Conservation (phyloP, 129 eudicot genomes). For the carrot (Daucus carota) region DH1_v3.0 NC_030384.2:27248001-27248500, state of each 20-base stretch:
- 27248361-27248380: constrained; percentile 48
- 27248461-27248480: not conserved
- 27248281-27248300: not conserved
- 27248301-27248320: constrained; percentile 25
- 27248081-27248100: not conserved
- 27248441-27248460: constrained; percentile 8
- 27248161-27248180: constrained; percentile 44
- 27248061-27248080: not conserved
- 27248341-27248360: constrained; percentile 54
- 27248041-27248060: not conserved
- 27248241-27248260: not conserved
- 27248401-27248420: constrained; percentile 62
- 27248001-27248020: not conserved
- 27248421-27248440: constrained; percentile 33
- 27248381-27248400: constrained; percentile 84
- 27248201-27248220: constrained; percentile 45
- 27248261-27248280: not conserved
- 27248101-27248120: not conserved
- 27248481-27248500: not conserved
- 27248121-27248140: constrained; percentile 23
- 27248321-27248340: constrained; percentile 79
- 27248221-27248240: constrained; percentile 58
- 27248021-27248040: not conserved
- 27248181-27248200: constrained; percentile 75
- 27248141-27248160: constrained; percentile 24